Percentiles rank a stretch among this genome's conserved stretches.
Evolutionary conservation across 495 filamentous ascomycete species (phyloP).

Genomic region (Opeltia flavorubescens): DNA sequence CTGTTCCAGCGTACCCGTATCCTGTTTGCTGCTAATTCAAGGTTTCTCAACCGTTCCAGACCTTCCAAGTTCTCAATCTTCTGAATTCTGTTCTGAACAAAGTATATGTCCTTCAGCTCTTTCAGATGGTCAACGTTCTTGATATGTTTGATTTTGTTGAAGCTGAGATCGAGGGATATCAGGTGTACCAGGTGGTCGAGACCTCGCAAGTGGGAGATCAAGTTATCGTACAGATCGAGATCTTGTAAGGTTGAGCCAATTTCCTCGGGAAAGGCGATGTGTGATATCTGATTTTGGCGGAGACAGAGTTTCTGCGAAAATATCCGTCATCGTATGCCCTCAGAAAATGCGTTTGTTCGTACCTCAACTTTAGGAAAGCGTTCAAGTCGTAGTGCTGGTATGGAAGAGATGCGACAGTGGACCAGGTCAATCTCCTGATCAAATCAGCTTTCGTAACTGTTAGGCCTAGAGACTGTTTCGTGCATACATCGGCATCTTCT

Average conservation of each 20-base stretch:
- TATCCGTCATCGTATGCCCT: neutral
- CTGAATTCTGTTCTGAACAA: constrained; percentile 88
- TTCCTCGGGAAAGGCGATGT: constrained; percentile 53
- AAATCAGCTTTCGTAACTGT: constrained; percentile 6
- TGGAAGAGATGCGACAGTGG: constrained; percentile 69
- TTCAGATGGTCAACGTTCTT: constrained; percentile 70
- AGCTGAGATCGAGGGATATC: constrained; percentile 76
- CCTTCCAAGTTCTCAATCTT: constrained; percentile 75
- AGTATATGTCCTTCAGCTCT: constrained; percentile 73
- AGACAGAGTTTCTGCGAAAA: constrained; percentile 62
- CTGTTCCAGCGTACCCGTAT: constrained; percentile 46
- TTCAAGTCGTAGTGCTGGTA: constrained; percentile 63
- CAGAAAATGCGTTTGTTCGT: constrained; percentile 6
- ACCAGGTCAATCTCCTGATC: constrained; percentile 74
- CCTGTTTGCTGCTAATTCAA: constrained; percentile 85
- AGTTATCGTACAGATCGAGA: constrained; percentile 93
- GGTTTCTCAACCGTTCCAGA: constrained; percentile 55
- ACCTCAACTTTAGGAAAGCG: constrained; percentile 65
- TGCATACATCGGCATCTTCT: constrained; percentile 38
- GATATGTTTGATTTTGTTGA: constrained; percentile 99
- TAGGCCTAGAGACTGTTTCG: neutral
- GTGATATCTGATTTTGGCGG: constrained; percentile 79
- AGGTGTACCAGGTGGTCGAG: constrained; percentile 65
- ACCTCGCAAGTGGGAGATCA: constrained; percentile 76
- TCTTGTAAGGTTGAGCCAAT: constrained; percentile 57